Base-by-base conservation (phyloP, 805 yeast species). In the Jamesozyma gamospora region DNA sequence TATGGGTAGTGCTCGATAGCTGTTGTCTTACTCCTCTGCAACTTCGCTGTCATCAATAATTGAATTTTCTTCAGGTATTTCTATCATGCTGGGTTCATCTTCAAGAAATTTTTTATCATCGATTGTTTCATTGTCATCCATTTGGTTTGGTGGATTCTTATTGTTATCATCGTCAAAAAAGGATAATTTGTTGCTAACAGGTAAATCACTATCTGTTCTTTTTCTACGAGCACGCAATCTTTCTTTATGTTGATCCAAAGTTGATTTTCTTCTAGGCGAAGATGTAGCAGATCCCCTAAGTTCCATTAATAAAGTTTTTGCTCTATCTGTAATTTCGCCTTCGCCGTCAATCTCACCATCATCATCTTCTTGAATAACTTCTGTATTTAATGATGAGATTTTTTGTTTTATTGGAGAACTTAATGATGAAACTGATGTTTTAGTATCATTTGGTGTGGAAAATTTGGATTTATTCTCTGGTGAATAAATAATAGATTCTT, bases 251-350 rank as follows among this genome's bases (percentile, higher is more conserved):
- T 53, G 58, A 29, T 49, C 52, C 9, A 52, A 25, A 2, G 40
- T 28, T 4, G 49, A 61, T 29, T 44, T 48, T 5, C 47, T 43
- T 28, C 49, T 53, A 14, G 48, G 47, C 5, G 60, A 52, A 0
- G 47, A 45, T 1, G 46, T 42, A 21, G 24, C 24, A 19, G 60
- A 55, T 7, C 69, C 67, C 51, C 88, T 65, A 17, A 82, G 61
- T 49, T 79, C 87, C 50, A 70, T 72, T 15, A 82, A 63, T 42
- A 82, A 66, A 37, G 66, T 71, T 55, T 82, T 69, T 0, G 90
- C 92, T 45, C 87, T 67, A 30, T 56, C 60, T 11, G 50, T 52
- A 28, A 59, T 52, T 32, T 58, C 63, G 16, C 41, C 51, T 5
- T 51, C 48, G n/a, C 55, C 55, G 1, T 56, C 36, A 4, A 16